Base-by-base conservation (phyloP, 2,329 filamentous ascomycete species). In the Fusarium penzigii region DNA sequence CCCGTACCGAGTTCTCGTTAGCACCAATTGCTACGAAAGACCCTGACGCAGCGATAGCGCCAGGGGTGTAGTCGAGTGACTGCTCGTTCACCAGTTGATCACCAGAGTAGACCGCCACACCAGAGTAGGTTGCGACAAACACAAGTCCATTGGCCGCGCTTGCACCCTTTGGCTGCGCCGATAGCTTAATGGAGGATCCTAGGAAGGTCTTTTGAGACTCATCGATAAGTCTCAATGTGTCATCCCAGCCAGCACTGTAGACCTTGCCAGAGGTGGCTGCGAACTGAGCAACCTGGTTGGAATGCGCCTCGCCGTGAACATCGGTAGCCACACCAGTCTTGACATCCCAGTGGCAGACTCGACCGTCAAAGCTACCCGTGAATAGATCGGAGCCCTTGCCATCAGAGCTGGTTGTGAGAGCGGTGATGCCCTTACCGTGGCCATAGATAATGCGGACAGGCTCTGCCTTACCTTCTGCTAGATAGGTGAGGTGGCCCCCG, bases 241-340 rank as follows among this genome's bases (percentile, higher is more conserved):
- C 94, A 68, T 99, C 94, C 94, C 93, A 99, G 57, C 87, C 92
- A 48, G 93, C 89, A 65, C 87, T 93, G 74, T 90, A 92, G n/a
- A 91, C 83, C 59, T 85, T 81, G 34, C 85, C 82, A 2, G 77
- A 68, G 8, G 77, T 76, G 1, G 84, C 75, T 3, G 87, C 77
- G 58, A 99, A 87, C 46, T 89, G 89, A 4, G 86, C 84, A 46
- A 97, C 85, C 70, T 95, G 92, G 70, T 93, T 95, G 8, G 88
- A 88, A 71, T 97, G 94, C 4, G 83, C 78, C 59, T 90, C 85
- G 29, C 94, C 93, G 56, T 94, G 89, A 11, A 95, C 81, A 12
- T 82, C 80, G 29, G 85, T 80, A 17, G 87, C 90, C 41, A 78
- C 70, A 2, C 92, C 93, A 5, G 80, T 82, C 14, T 79, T 75